Percentiles rank a stretch among this genome's conserved stretches.
Evolutionary conservation across 2,329 filamentous ascomycete genomes (phyloP).

Genomic region (Penicillium sp.): DNA sequence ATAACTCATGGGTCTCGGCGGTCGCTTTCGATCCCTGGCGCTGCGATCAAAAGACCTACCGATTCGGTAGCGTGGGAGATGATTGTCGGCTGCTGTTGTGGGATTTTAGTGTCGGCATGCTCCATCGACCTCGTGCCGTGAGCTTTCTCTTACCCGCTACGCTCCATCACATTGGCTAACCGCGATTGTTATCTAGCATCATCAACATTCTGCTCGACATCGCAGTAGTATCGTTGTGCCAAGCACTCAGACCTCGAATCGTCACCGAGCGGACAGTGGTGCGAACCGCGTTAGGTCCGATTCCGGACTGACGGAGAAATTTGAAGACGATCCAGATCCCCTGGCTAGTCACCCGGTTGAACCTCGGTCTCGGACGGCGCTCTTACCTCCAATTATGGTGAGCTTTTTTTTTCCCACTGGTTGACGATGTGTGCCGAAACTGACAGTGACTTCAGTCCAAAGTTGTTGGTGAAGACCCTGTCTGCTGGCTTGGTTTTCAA

Average conservation of each 20-base stretch:
- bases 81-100: constrained; percentile 85
- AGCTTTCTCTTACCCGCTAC: constrained; percentile 32
- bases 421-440: background rate
- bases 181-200: constrained; percentile 19
- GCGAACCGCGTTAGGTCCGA: constrained; percentile 61
- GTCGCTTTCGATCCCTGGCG: constrained; percentile 96
- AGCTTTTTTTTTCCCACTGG: constrained; percentile 22
- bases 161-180: constrained; percentile 4
- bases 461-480: constrained; percentile 73
- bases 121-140: constrained; percentile 81
- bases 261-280: constrained; percentile 57
- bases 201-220: constrained; percentile 34
- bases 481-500: constrained; percentile 89
- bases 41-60: constrained; percentile 90
- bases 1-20: constrained; percentile 89
- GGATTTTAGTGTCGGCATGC: constrained; percentile 97
- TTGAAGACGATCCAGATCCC: constrained; percentile 47
- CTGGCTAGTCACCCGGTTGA: constrained; percentile 73
- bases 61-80: constrained; percentile 92
- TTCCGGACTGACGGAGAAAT: constrained; percentile 55
- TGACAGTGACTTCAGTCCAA: constrained; percentile 56
- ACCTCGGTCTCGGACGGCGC: constrained; percentile 73
- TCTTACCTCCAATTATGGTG: constrained; percentile 86
- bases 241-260: constrained; percentile 39
- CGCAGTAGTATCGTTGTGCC: constrained; percentile 31